phyloP scores from a whole-genome alignment of 305 asterid species.

The Nicotiana rustica region DNA sequence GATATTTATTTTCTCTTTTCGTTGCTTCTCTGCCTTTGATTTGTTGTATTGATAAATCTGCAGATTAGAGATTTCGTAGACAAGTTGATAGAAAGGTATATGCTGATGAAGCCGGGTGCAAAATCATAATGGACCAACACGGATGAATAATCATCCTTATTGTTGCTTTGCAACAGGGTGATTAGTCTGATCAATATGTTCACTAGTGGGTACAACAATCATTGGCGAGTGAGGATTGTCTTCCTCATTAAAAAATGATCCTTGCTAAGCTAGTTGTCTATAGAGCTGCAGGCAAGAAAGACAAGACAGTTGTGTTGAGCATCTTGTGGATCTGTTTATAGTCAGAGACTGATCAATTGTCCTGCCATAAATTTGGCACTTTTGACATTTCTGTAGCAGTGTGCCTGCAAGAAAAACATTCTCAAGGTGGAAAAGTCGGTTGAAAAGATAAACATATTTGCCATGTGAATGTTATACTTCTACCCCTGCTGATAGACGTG shows the following conservation, averaged over 20 bases:
- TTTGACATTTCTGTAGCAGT: constrained; percentile 12
- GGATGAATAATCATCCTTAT: constrained; percentile 42
- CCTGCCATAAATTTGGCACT: constrained; percentile 12
- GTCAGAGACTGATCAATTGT: constrained; percentile 29
- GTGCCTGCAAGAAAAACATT: constrained; percentile 29
- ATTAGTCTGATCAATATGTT: constrained; percentile 3
- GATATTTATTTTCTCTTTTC: constrained; percentile 18
- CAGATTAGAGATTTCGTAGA: constrained; percentile 98
- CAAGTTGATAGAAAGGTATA: constrained; percentile 84
- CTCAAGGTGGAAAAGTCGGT: constrained; percentile 29
- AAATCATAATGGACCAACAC: constrained; percentile 59
- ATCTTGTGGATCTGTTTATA: neutral
- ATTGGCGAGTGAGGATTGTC: neutral
- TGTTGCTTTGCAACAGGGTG: constrained; percentile 37
- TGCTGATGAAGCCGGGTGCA: constrained; percentile 65
- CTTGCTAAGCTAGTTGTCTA: neutral
- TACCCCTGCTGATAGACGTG: constrained; percentile 52
- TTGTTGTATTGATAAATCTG: constrained; percentile 42
- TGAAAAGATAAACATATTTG: constrained; percentile 47
- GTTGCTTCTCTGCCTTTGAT: constrained; percentile 38
- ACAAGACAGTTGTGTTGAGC: constrained; percentile 9
- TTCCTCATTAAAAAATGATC: constrained; percentile 8
- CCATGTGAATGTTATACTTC: constrained; percentile 46
- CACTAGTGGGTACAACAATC: constrained; percentile 9
- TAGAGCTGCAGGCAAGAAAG: constrained; percentile 28